phyloP scores from a whole-genome alignment of 2,329 filamentous ascomycete species.

The Fusarium napiforme region DNA sequence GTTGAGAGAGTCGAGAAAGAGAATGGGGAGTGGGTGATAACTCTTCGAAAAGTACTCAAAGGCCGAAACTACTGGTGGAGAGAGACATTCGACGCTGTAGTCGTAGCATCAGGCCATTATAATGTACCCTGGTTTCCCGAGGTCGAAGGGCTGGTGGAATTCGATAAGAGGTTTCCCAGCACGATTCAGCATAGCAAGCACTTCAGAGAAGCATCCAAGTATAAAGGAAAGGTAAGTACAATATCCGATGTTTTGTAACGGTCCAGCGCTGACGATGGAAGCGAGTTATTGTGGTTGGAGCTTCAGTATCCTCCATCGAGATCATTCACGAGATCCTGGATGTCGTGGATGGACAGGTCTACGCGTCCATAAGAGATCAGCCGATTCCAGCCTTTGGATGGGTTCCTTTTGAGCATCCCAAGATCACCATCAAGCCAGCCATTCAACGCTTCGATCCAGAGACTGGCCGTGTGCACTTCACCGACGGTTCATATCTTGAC shows the following conservation, averaged over 20 bases:
- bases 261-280: background rate
- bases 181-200: conserved; percentile 26
- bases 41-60: conserved; percentile 14
- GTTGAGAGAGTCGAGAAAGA: conserved; percentile 16
- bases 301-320: conserved; percentile 23
- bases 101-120: conserved; percentile 28
- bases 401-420: conserved; percentile 27
- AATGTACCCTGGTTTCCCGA: conserved; percentile 32
- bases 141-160: conserved; percentile 12
- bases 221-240: conserved; percentile 6
- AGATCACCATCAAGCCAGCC: conserved; percentile 20
- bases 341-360: background rate
- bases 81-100: conserved; percentile 26
- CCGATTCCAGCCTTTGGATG: conserved; percentile 20
- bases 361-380: conserved; percentile 16
- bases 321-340: conserved; percentile 26
- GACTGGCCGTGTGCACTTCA: conserved; percentile 10
- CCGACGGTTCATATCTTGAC: conserved; percentile 16
- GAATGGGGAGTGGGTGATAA: conserved; percentile 11
- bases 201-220: conserved; percentile 2
- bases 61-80: conserved; percentile 30
- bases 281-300: conserved; percentile 29
- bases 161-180: background rate
- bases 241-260: rapidly evolving
- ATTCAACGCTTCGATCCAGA: conserved; percentile 11